Base-by-base conservation (phyloP, 2,329 filamentous ascomycete genomes). In the Colletotrichum tropicale region DNA sequence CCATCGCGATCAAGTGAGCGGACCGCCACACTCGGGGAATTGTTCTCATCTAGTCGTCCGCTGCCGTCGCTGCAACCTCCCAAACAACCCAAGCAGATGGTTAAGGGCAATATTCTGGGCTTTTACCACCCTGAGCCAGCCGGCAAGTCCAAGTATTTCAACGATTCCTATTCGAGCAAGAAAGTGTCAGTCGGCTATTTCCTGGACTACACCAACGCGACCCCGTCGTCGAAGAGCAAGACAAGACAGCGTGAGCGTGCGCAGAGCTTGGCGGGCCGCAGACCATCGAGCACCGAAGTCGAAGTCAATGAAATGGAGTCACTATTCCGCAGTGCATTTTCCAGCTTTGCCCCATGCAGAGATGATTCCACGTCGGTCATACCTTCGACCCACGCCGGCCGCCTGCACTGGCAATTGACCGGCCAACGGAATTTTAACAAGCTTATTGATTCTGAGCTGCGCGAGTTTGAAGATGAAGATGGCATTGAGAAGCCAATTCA, bases 261-360 rank as follows among this genome's bases (percentile, higher is more conserved):
- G 2, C 87, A 95, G 79, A 95, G 93, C 79, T 87, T 91, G 81
- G 92, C 86, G 55, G 93, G 89, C 78, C 89, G 86, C 81, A 91
- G 92, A 83, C 90, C 89, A 7, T 89, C 89, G 3, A 83, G 87
- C 7, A 85, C 85, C 1, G 91, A 93, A 77, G 81, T 91, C 2
- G 89, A 94, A 80, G 87, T 91, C 79, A 90, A 91, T 5, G 93
- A 94, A 81, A 91, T 95, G 84, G 94, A 96, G 78, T 89, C 93
- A 0, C 86, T 96, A 12, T 96, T 96, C 81, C 90, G 94, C 34
- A 92, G 93, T 70, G 94, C 93, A 2, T 96, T 96, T 82, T 95
- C 94, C 1, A 94, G 93, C 80, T 96, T 96, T 82, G 94, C 94
- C 8, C 94, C 94, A 0, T 92, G 90, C 67, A 93, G 91, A 79